phyloP scores from a whole-genome alignment of 1,284 basidiomycete genomes.

The Peniophora sp. region DNA sequence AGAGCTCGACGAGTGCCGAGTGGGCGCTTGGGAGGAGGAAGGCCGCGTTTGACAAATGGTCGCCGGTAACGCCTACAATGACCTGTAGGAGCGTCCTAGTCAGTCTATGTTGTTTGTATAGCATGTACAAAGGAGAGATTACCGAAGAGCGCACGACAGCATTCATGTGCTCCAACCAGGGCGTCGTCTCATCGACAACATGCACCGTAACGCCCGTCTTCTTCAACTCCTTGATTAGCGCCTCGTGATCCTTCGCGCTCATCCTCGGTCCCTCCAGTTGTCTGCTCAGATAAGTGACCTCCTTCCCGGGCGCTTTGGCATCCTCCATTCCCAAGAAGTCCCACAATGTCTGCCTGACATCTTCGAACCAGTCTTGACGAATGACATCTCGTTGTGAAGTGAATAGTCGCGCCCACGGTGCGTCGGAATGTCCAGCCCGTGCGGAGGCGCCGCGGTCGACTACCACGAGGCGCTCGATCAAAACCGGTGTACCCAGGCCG shows the following conservation, averaged over 20 bases:
- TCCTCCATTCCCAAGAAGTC: slow-evolving; percentile 21
- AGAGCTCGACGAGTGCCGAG: slow-evolving; percentile 73
- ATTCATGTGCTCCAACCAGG: slow-evolving; percentile 53
- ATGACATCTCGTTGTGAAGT: slow-evolving; percentile 35
- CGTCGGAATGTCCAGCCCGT: slow-evolving; percentile 26
- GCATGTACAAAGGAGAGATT: slow-evolving; percentile 8
- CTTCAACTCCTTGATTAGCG: slow-evolving; percentile 40
- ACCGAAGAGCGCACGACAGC: slow-evolving; percentile 71
- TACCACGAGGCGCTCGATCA: slow-evolving; percentile 71
- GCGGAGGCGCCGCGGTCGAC: slow-evolving; percentile 66
- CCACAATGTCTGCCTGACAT: slow-evolving; percentile 29
- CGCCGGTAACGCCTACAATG: slow-evolving; percentile 65
- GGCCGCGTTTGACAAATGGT: slow-evolving; percentile 62
- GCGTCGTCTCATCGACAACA: slow-evolving; percentile 49
- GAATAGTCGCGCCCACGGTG: slow-evolving; percentile 52
- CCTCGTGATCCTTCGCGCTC: slow-evolving; percentile 39
- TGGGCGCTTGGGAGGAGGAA: slow-evolving; percentile 59
- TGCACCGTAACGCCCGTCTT: slow-evolving; percentile 61
- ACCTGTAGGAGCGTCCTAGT: slow-evolving; percentile 33
- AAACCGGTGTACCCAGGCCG: slow-evolving; percentile 56
- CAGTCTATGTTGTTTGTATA: not conserved
- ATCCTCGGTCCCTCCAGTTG: slow-evolving; percentile 42
- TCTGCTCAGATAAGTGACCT: slow-evolving; percentile 68
- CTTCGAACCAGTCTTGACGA: slow-evolving; percentile 67
- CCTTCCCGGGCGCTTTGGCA: slow-evolving; percentile 12